Percentiles rank a stretch among this genome's conserved stretches.
phyloP scores from a whole-genome alignment of 164 flowering plant species.

The Cinnamomum micranthum region DNA sequence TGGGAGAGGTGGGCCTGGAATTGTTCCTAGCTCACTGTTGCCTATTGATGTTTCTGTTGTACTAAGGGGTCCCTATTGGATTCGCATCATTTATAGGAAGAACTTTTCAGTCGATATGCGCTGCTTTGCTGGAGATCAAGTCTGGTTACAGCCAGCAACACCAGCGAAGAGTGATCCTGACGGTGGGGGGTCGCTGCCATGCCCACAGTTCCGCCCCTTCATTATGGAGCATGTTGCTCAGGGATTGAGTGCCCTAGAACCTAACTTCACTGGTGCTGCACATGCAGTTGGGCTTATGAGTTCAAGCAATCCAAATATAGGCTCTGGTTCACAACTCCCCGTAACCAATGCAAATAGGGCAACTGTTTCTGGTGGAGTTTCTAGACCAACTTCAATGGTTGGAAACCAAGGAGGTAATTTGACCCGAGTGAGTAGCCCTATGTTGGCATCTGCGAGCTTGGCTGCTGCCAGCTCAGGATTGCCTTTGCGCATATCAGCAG shows the following conservation, averaged over 20 bases:
- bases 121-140: constrained; percentile 98
- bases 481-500: constrained; percentile 67
- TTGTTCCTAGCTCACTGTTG: constrained; percentile 93
- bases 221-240: constrained; percentile 99
- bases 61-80: constrained; percentile 96
- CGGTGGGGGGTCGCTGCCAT: constrained; percentile 94
- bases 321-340: constrained; percentile 49
- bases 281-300: constrained; percentile 53
- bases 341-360: constrained; percentile 52
- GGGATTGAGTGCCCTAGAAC: constrained; percentile 82
- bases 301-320: constrained; percentile 42
- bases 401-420: constrained; percentile 50
- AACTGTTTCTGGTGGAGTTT: constrained; percentile 42
- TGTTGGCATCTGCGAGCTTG: constrained; percentile 50
- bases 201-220: constrained; percentile 98
- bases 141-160: constrained; percentile 99
- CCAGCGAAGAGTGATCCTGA: constrained; percentile 88
- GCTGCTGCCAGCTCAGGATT: constrained; percentile 47
- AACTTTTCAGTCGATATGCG: constrained; percentile 98
- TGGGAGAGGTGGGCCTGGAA: constrained; percentile 91
- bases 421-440: constrained; percentile 50
- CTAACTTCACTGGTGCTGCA: constrained; percentile 55
- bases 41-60: constrained; percentile 99
- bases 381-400: constrained; percentile 33
- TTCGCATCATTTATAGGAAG: constrained; percentile 86